These are phyloP conservation scores for Aphanomyces euteiches DNA, from an alignment of 352 stramenopile genomes.

Conservation along the genomic window DNA sequence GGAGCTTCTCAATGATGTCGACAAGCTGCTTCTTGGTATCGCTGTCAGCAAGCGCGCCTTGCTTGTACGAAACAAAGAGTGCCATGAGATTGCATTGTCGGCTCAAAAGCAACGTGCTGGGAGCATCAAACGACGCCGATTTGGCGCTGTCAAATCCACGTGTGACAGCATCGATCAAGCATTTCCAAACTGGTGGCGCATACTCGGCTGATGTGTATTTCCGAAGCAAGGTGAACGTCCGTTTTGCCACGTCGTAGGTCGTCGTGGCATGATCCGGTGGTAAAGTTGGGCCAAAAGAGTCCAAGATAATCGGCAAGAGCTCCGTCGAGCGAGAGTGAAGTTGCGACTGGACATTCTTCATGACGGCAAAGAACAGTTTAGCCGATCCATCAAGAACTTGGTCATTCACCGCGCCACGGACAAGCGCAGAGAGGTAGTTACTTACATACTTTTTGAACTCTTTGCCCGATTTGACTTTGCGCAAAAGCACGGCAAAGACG, in stretches of 20 bases:
- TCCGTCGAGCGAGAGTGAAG: constrained; percentile 85
- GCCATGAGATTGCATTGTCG: constrained; percentile 20
- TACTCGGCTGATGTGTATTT: constrained; percentile 72
- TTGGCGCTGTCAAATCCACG: background rate
- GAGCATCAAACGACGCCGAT: background rate
- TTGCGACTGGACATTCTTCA: constrained; percentile 79
- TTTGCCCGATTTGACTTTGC: constrained; percentile 70
- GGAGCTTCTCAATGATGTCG: background rate
- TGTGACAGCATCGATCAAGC: background rate
- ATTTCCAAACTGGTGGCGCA: constrained; percentile 38
- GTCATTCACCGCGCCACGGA: constrained; percentile 58
- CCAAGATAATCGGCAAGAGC: constrained; percentile 66
- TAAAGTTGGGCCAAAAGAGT: constrained; percentile 55
- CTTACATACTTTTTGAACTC: constrained; percentile 76
- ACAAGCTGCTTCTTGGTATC: constrained; percentile 1
- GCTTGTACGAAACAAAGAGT: constrained; percentile 24
- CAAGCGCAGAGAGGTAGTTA: constrained; percentile 70
- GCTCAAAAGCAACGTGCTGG: background rate
- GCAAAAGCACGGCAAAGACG: constrained; percentile 78
- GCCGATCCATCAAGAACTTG: constrained; percentile 79
- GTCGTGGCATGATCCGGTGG: constrained; percentile 35
- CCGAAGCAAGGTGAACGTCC: constrained; percentile 67
- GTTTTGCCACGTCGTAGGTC: constrained; percentile 63
- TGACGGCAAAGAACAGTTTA: constrained; percentile 78
- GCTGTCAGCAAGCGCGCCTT: constrained; percentile 14